Percentiles rank a stretch among this genome's conserved stretches.
These are phyloP conservation scores for Nicotiana paniculata DNA, from an alignment of 257 asterid genomes.

Conservation along the genomic window DNA sequence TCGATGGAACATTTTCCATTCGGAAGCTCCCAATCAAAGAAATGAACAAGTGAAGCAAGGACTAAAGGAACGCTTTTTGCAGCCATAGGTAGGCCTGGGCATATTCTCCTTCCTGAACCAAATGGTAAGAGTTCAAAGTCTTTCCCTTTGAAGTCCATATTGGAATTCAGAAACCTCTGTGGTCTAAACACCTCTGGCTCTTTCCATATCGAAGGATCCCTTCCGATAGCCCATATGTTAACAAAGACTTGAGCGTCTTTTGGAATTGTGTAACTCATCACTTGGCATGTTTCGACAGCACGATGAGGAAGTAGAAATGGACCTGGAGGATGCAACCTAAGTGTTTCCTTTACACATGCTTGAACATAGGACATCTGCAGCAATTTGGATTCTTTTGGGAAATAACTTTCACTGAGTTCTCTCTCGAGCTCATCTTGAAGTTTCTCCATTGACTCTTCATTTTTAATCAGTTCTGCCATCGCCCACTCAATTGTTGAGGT, in stretches of 20 bases:
- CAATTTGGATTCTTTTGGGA: conserved; percentile 6
- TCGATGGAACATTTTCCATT: neutral
- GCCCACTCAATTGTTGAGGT: conserved; percentile 32
- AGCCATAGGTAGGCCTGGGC: conserved; percentile 46
- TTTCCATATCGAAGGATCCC: conserved; percentile 34
- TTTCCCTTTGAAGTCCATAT: conserved; percentile 35
- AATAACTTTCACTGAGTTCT: conserved; percentile 6
- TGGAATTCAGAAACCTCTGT: conserved; percentile 29
- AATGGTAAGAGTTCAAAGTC: conserved; percentile 39
- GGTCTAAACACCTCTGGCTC: conserved; percentile 31
- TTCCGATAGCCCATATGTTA: conserved; percentile 35
- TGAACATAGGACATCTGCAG: conserved; percentile 23
- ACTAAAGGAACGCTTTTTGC: conserved; percentile 15
- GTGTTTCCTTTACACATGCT: conserved; percentile 39
- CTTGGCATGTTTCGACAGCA: conserved; percentile 26
- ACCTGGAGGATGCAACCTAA: conserved; percentile 48
- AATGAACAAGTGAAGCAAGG: conserved; percentile 23
- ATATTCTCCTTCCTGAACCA: conserved; percentile 47
- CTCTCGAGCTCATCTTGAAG: conserved; percentile 16
- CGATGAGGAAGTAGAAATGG: conserved; percentile 31
- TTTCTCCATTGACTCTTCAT: conserved; percentile 19
- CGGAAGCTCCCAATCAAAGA: conserved; percentile 30
- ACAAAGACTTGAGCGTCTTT: conserved; percentile 23
- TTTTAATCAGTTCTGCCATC: conserved; percentile 27
- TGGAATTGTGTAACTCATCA: conserved; percentile 31